Evolutionary conservation across 2,329 filamentous ascomycete species (phyloP).

Genomic region (Microsporum ferrugineum): DNA sequence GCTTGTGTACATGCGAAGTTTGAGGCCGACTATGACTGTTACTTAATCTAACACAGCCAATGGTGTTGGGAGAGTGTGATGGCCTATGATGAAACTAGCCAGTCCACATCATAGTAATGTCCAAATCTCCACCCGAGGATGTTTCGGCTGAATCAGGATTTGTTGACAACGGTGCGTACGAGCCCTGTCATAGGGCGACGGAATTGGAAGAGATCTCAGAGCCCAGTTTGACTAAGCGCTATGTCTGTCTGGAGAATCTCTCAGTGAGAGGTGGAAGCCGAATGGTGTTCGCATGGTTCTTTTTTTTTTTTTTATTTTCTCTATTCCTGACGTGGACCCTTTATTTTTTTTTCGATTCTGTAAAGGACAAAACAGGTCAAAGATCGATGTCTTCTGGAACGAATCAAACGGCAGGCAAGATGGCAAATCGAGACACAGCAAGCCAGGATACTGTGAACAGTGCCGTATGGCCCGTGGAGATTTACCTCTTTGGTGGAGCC

Average conservation of each 20-base stretch:
- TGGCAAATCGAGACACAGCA: not conserved
- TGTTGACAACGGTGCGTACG: not conserved
- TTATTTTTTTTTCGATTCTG: not conserved
- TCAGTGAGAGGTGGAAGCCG: not conserved
- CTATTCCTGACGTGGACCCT: not conserved
- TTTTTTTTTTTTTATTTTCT: not conserved
- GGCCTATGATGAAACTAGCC: not conserved
- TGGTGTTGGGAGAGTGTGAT: not conserved
- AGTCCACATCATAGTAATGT: not conserved
- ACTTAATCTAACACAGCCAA: not conserved
- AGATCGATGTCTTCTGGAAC: not conserved
- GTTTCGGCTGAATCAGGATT: constrained; percentile 1
- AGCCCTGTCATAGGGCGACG: not conserved
- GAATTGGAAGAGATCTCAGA: not conserved
- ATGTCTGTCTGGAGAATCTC: not conserved
- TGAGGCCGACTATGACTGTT: not conserved
- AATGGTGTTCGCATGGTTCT: not conserved
- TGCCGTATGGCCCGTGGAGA: constrained; percentile 4
- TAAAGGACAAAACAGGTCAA: not conserved
- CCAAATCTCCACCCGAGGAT: not conserved
- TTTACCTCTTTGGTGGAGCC: not conserved
- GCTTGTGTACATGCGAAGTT: not conserved
- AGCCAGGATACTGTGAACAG: constrained; percentile 1
- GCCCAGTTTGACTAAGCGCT: not conserved
- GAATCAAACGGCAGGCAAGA: constrained; percentile 1